Base-by-base conservation (phyloP, 306 rosid genomes). In the Begonia loranthoides region DNA sequence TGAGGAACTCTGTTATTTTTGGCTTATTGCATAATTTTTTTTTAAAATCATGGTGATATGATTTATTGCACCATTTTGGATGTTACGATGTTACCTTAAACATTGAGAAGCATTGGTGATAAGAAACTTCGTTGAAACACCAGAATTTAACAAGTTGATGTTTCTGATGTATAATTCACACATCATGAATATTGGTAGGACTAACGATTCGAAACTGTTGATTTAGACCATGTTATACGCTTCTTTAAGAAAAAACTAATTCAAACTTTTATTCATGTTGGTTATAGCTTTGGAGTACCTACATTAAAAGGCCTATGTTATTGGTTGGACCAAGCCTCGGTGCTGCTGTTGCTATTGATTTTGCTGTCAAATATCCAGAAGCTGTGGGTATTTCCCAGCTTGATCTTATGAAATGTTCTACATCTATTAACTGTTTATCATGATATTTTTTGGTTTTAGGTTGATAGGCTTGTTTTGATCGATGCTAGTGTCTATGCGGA, bases 281-380 rank as follows among this genome's bases (percentile, higher is more conserved):
- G 15, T 16, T 21, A 64, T 83, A 90, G 95, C 79, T 90, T 71
- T 90, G 95, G 97, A 78, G 76, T 51, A 75, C 81, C 50, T 65
- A 78, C 73, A 80, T 90, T 38, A 70, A 69, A 66, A 90, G 63
- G 65, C 94, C 94, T 38, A 85, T 90, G 87, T 69, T 85, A 66
- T 58, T 90, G 66, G 83, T 90, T 58, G 95, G 97, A 76, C 95
- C 95, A 57, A 85, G 95, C 85, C 95, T 90, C 45, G 97, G 95
- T 49, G 87, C 97, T 70, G 95, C 97, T 45, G 81, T 90, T 54
- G 97, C 97, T 56, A 79, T 90, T 54, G 97, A 90, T 72, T 85
- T 90, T 68, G 81, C 87, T 0, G 85, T 74, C 69, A 75, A 70
- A 57, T 66, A 82, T 82, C 97, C 97, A 13, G 94, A 82, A 77